These are phyloP conservation scores for Xylaria palmicola DNA, from an alignment of 495 filamentous ascomycete genomes.

Conservation along the genomic window DNA sequence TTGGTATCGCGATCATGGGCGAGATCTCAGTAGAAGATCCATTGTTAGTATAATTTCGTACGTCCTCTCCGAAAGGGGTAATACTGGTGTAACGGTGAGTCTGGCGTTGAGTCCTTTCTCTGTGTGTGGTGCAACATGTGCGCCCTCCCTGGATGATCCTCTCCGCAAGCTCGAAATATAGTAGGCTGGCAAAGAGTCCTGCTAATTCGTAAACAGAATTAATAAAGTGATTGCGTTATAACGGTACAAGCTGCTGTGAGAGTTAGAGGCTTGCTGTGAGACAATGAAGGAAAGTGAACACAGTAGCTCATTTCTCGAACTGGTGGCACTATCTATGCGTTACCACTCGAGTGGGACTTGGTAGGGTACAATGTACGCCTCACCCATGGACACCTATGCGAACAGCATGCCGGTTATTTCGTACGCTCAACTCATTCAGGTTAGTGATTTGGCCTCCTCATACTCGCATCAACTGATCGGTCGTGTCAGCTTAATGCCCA, in stretches of 20 bases:
- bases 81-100: constrained; percentile 1
- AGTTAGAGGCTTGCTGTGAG: background rate
- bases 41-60: background rate
- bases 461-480: constrained; percentile 1
- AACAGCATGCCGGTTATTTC: background rate
- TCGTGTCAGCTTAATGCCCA: background rate
- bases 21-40: background rate
- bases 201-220: background rate
- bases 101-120: background rate
- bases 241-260: background rate
- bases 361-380: too few species aligned
- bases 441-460: background rate
- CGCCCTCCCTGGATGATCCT: background rate
- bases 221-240: background rate
- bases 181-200: background rate
- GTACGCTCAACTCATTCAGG: background rate
- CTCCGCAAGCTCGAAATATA: background rate
- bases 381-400: background rate
- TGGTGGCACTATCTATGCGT: background rate
- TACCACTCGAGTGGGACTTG: background rate
- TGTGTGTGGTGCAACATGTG: background rate
- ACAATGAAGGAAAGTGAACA: background rate
- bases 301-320: background rate
- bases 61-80: background rate
- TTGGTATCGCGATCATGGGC: background rate